Evolutionary conservation across 2,329 filamentous ascomycete species (phyloP), one percentile per base, ranked within the genome.

Genomic region (Orbilia brochopaga): DNA sequence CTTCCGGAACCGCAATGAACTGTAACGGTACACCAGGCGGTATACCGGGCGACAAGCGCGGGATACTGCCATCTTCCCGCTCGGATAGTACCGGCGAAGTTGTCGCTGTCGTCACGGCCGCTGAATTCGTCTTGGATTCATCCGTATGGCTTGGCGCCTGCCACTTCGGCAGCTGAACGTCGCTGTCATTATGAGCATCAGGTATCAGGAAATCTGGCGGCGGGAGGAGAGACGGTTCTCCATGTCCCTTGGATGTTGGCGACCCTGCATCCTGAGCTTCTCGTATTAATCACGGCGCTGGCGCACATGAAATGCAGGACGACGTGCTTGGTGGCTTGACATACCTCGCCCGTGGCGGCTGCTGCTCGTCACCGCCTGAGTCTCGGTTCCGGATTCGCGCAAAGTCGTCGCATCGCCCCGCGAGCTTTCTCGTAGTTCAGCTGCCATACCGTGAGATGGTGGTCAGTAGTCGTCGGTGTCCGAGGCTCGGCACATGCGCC

Each of bases 141-240:
- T 72, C 67, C 17, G 55, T 51, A 7, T 46, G 57, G 19, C 17
- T 63, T 1, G 51, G 27, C 17, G 59, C 42, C 27, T 63, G 59
- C 59, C 67, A 57, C 52, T 53, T 65, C 27, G 54, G 59, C 15
- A 60, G 15, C 17, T 40, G 23, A 17, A 40, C 19, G 24, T 13
- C 50, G n/a, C 30, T 15, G 15, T 23, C 52, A 46, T 65, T 55
- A 7, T 51, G 37, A 8, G 50, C 44, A 30, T 72, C 67, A 21
- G 67, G 67, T 13, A 72, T 44, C 13, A 72, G 44, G n/a, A 72
- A 72, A 27, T 72, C 67, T 11, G 67, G 67, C 42, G 67, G 67
- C n/a, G 67, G 67, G 13, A 72, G 67, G 21, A 72, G 60, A 15
- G 51, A 54, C 3, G 67, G 50, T 35, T 59, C 67, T 42, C 40